Percentiles rank a stretch among this genome's conserved stretches.
Conservation (phyloP, 345 rosid genomes). For the Citrus medica region DNA sequence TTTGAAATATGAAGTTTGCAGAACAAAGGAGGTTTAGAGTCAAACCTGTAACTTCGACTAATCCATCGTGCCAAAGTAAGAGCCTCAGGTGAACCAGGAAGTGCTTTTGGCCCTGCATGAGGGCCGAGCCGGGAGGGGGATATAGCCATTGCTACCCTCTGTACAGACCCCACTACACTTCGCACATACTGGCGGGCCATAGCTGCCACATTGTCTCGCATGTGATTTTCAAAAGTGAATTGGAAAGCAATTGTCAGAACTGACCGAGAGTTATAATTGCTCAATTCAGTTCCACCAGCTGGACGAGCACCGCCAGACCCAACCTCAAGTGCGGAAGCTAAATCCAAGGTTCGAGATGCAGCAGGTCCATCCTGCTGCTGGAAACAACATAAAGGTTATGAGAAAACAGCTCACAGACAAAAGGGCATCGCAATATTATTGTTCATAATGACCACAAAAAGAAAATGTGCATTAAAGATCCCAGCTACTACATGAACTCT, state of each 20-base stretch:
- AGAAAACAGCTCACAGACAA: background rate
- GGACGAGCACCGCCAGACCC: slow-evolving; percentile 58
- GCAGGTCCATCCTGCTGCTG: slow-evolving; percentile 55
- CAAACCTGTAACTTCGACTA: slow-evolving; percentile 77
- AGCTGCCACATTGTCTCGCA: slow-evolving; percentile 80
- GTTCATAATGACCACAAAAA: background rate
- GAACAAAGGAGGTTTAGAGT: background rate
- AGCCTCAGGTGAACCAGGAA: slow-evolving; percentile 91
- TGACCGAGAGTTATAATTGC: slow-evolving; percentile 63
- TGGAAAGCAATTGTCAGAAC: slow-evolving; percentile 95
- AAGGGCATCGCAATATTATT: background rate
- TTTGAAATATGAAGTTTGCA: background rate
- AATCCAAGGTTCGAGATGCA: slow-evolving; percentile 73
- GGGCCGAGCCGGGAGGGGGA: slow-evolving; percentile 62
- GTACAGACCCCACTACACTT: slow-evolving; percentile 85
- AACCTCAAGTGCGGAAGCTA: slow-evolving; percentile 85
- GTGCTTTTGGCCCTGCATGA: slow-evolving; percentile 43
- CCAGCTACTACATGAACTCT: background rate
- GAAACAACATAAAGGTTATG: slow-evolving; percentile 4
- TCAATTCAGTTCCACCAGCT: slow-evolving; percentile 49
- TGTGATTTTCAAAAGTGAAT: slow-evolving; percentile 76
- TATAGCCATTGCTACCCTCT: slow-evolving; percentile 96
- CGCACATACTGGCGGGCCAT: slow-evolving; percentile 97
- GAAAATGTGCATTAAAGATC: background rate
- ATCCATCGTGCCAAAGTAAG: slow-evolving; percentile 87